Base-by-base conservation (phyloP, 1,284 basidiomycete genomes). In the Apiotrichum domesticum region DNA sequence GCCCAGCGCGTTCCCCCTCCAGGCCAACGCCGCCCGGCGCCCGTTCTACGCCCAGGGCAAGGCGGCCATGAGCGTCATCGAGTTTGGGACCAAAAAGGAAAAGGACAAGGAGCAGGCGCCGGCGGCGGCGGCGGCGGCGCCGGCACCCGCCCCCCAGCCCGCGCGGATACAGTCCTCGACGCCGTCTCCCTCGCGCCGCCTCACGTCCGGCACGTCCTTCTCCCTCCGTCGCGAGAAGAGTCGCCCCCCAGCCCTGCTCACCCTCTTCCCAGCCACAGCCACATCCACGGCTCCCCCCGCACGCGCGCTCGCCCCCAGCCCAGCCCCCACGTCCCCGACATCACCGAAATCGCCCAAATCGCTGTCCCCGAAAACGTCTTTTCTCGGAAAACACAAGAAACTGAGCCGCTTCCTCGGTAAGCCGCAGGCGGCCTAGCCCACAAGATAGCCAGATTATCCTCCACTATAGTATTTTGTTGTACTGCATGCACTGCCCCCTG, bases 31-130 rank as follows among this genome's bases (percentile, higher is more conserved):
- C 5, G 15, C 52, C 51, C 51, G 58, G 35, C 51, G 55, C 39
- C 44, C 55, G 2, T 63, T 67, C 54, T 67, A 67, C 56, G 44
- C 49, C 7, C 63, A 63, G 48, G 56, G 57, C 54, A 55, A 56
- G 45, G 63, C 63, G 11, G 58, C 64, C 13, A 59, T 60, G 59
- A 62, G 59, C 14, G 58, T 59, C 29, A 59, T 67, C 51, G 66
- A 66, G 50, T 55, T 67, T 15, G 52, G 57, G 29, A 37, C 57
- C 11, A 35, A 51, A 37, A 43, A 40, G 34, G 40, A 47, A 14
- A 13, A 11, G 13, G 15, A 37, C 7, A 15, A 47, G 14, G 8
- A n/a, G 51, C 2, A 21, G 42, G 15, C n/a, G 52, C 29, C 44
- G 1, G 40, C 35, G 1, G 55, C 45, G 9, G 41, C 50, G 14